These are phyloP conservation scores for Fusarium lyarnte DNA, from an alignment of 2,329 filamentous ascomycete species.

Conservation along the genomic window DNA sequence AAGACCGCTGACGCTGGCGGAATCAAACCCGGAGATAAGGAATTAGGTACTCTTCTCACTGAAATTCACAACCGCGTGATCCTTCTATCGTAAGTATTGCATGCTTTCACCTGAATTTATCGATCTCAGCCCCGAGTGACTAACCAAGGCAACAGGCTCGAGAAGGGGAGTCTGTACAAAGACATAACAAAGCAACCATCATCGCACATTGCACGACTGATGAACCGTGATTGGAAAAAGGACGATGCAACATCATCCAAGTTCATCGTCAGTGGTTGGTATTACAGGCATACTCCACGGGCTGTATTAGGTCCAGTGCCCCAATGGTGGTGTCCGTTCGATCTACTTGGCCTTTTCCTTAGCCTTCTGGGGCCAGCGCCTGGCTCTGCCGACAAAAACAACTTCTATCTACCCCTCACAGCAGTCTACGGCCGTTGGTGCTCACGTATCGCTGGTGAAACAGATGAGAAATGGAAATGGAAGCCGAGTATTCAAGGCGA, in stretches of 20 bases:
- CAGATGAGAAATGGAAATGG: background rate
- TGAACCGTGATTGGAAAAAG: background rate
- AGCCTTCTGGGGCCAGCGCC: background rate
- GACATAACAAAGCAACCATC: background rate
- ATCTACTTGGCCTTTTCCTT: background rate
- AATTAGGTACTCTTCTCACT: background rate
- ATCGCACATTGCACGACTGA: background rate
- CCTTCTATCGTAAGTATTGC: background rate
- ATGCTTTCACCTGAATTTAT: no score
- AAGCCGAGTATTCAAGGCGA: background rate
- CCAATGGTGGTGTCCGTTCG: background rate
- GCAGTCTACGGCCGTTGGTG: background rate
- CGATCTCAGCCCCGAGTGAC: background rate
- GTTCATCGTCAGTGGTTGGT: background rate
- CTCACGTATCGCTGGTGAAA: background rate
- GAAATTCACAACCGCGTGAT: background rate
- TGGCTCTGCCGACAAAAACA: background rate
- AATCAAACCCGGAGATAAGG: background rate
- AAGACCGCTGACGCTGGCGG: background rate
- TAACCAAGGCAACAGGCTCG: background rate
- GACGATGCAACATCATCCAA: background rate
- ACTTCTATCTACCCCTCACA: slow-evolving; percentile 1
- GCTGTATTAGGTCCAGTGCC: background rate
- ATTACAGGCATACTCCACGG: background rate
- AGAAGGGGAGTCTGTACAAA: background rate